Conservation (phyloP, 2,329 filamentous ascomycete species). For the Aspergillus niger region DNA sequence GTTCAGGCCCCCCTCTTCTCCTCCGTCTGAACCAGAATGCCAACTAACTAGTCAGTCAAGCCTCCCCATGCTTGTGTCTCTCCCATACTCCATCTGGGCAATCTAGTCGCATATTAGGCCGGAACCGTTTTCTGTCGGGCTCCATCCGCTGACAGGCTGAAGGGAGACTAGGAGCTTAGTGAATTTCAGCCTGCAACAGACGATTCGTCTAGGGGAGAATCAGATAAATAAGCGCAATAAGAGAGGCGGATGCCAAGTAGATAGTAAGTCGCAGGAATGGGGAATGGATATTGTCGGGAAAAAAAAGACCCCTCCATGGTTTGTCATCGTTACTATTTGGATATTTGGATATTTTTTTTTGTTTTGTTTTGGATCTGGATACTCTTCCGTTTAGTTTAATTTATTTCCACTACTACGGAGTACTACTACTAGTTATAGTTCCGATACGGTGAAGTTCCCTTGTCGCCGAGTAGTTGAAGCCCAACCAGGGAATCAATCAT, state of each 20-base stretch:
- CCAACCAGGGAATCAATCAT: neutral
- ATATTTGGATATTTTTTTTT: neutral
- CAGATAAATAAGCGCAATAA: constrained; percentile 4
- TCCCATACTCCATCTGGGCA: neutral
- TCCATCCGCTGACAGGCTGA: constrained; percentile 20
- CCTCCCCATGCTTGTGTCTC: constrained; percentile 1
- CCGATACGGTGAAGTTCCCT: too few species aligned
- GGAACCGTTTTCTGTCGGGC: constrained; percentile 27
- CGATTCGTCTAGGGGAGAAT: neutral
- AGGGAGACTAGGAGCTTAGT: constrained; percentile 7
- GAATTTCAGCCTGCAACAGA: constrained; percentile 3
- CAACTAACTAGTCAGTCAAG: neutral
- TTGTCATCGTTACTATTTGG: neutral
- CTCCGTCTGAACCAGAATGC: constrained; percentile 3
- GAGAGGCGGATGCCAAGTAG: neutral
- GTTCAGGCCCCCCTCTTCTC: neutral
- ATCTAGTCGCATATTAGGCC: constrained; percentile 15
- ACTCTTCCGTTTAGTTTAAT: too few species aligned
- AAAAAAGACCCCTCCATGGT: neutral
- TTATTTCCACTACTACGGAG: too few species aligned
- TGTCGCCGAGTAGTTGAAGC: neutral
- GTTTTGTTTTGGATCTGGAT: too few species aligned
- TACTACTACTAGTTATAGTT: too few species aligned
- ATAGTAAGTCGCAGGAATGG: neutral
- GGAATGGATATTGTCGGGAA: neutral